These are phyloP conservation scores for Saturnispora kantuleensis DNA, from an alignment of 805 yeast species.

Conservation along the genomic window DNA sequence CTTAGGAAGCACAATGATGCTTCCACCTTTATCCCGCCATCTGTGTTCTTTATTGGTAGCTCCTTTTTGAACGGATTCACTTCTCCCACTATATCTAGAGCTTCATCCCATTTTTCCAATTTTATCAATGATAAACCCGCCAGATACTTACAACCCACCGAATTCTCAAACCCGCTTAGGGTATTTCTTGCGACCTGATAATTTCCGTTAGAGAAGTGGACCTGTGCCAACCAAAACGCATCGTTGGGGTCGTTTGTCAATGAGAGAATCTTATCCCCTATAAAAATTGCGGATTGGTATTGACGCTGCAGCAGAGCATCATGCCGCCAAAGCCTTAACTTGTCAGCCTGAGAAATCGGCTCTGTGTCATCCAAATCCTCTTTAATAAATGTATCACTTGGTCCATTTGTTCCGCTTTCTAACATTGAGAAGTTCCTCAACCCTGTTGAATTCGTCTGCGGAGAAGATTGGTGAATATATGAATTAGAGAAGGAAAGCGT, in stretches of 20 bases:
- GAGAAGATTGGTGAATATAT: slow-evolving; percentile 13
- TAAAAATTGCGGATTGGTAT: slow-evolving; percentile 76
- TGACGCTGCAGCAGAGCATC: slow-evolving; percentile 91
- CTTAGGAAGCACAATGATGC: slow-evolving; percentile 79
- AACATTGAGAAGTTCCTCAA: not conserved
- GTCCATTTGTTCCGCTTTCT: not conserved
- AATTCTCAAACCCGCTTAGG: slow-evolving; percentile 46
- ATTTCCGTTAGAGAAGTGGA: slow-evolving; percentile 64
- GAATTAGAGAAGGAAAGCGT: slow-evolving; percentile 9
- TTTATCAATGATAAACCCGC: slow-evolving; percentile 67
- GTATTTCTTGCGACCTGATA: slow-evolving; percentile 71
- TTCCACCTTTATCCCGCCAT: slow-evolving; percentile 81
- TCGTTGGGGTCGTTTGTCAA: slow-evolving; percentile 83
- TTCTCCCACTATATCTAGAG: slow-evolving; percentile 77
- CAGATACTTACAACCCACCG: slow-evolving; percentile 72
- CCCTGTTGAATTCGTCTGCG: slow-evolving; percentile 3
- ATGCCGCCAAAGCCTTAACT: slow-evolving; percentile 82
- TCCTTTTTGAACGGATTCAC: slow-evolving; percentile 53
- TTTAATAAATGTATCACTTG: not conserved
- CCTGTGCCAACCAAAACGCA: slow-evolving; percentile 95
- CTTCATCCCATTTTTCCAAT: slow-evolving; percentile 77
- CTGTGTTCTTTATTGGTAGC: slow-evolving; percentile 35
- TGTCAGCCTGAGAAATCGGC: slow-evolving; percentile 71
- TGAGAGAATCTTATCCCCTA: slow-evolving; percentile 83
- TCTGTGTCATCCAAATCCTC: slow-evolving; percentile 19